Conservation (phyloP, 2,329 filamentous ascomycete genomes). For the Verticillium dahliae region DNA sequence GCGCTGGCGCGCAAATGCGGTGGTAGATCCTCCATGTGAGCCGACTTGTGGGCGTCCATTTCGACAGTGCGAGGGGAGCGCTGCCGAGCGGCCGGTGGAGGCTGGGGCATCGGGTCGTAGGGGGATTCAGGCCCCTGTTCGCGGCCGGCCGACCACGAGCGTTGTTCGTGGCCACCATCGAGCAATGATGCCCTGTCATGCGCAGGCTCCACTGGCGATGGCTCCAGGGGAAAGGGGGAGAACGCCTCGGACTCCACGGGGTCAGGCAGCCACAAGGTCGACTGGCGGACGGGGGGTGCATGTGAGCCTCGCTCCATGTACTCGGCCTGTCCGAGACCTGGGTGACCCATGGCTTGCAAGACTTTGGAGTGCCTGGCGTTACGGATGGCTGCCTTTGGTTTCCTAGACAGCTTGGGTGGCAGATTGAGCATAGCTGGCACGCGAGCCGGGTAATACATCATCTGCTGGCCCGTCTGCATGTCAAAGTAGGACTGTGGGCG, state of each 20-base stretch:
- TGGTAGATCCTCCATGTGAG: slow-evolving; percentile 43
- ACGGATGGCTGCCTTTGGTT: slow-evolving; percentile 55
- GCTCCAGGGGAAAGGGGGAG: slow-evolving; percentile 11
- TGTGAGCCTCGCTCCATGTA: slow-evolving; percentile 18
- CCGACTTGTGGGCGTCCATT: slow-evolving; percentile 24
- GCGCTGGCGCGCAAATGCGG: slow-evolving; percentile 84
- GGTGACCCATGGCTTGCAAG: slow-evolving; percentile 48
- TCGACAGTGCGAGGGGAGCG: slow-evolving; percentile 22
- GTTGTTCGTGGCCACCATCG: not conserved
- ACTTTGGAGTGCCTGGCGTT: slow-evolving; percentile 70
- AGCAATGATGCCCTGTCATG: slow-evolving; percentile 2
- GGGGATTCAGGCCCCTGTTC: not conserved
- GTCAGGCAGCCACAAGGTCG: slow-evolving; percentile 40
- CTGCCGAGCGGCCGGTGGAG: slow-evolving; percentile 12
- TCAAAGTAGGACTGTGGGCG: slow-evolving; percentile 54
- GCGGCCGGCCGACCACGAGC: not conserved
- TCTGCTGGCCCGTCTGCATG: slow-evolving; percentile 63
- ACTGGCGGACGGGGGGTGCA: slow-evolving; percentile 18
- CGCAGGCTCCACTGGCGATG: slow-evolving; percentile 10
- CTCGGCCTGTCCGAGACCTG: slow-evolving; percentile 7
- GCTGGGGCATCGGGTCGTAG: slow-evolving; percentile 4
- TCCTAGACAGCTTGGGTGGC: slow-evolving; percentile 77
- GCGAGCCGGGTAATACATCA: slow-evolving; percentile 93
- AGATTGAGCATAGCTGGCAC: slow-evolving; percentile 92
- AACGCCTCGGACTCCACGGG: slow-evolving; percentile 30